Evolutionary conservation across 345 rosid species (phyloP).

Genomic region (Fremontodendron californicum): DNA sequence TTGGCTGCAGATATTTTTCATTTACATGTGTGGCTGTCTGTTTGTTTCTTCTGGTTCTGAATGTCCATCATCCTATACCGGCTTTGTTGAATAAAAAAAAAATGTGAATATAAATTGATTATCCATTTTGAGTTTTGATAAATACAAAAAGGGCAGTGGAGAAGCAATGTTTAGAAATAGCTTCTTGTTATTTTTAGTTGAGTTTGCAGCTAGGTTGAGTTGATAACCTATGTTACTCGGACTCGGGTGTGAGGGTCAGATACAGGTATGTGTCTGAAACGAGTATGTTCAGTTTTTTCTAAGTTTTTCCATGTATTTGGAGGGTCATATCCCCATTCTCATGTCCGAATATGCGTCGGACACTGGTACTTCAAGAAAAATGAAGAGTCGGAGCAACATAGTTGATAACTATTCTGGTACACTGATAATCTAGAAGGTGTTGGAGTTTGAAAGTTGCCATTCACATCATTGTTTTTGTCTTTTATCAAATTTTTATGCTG

Average conservation of each 20-base stretch:
- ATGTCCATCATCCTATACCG: conserved; percentile 1
- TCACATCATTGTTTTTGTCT: neutral
- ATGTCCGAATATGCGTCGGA: too few species aligned
- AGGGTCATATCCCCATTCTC: too few species aligned
- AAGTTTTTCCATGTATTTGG: too few species aligned
- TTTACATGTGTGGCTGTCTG: neutral
- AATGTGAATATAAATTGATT: neutral
- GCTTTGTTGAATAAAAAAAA: neutral
- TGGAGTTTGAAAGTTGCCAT: neutral
- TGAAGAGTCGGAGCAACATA: too few species aligned
- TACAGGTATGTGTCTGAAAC: too few species aligned
- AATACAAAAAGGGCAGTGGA: neutral
- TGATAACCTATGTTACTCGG: too few species aligned
- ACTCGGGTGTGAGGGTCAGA: too few species aligned
- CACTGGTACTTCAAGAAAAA: too few species aligned
- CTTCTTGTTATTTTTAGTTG: neutral
- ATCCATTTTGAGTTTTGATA: neutral
- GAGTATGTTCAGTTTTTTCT: too few species aligned
- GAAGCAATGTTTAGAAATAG: neutral
- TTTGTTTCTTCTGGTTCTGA: neutral
- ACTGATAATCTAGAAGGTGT: neutral
- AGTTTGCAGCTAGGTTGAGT: conserved; percentile 1
- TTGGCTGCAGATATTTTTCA: neutral
- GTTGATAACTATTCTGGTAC: neutral
- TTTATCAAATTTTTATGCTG: neutral